Base-by-base conservation (phyloP, 805 yeast genomes). In the Kazachstania bromeliacearum region DNA sequence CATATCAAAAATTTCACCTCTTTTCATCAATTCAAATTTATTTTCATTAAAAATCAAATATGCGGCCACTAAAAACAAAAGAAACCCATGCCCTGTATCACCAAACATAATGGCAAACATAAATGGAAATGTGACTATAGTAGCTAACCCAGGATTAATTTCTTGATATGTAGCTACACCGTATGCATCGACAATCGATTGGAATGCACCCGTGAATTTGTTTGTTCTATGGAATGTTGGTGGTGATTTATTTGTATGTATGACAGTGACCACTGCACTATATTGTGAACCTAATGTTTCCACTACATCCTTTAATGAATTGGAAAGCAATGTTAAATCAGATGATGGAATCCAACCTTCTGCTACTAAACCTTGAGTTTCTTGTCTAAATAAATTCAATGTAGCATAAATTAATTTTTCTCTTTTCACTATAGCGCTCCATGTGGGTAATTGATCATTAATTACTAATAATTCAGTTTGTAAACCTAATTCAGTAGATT, bases 21-120 rank as follows among this genome's bases (percentile, higher is more conserved):
- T 72, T 51, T 79, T 73, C 68, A 77, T 70, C 33, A 67, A 68
- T 17, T 71, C 79, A 36, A 92, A 72, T 44, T 71, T 68, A 43
- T 68, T 71, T 60, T 92, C 98, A 55, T 81, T 79, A 34, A 77
- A 45, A 8, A 92, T 87, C 44, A 92, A 65, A 21, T 64, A 60
- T 35, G 75, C 62, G 1, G 94, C 95, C 13, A 85, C 84, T 38
- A 81, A 59, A 37, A 80, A 71, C 59, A 92, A 66, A 33, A 92
- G 73, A 41, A 87, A 72, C 5, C 98, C 98, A 65, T 92, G 98
- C 12, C 98, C 98, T 40, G 88, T 58, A 66, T 92, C 98, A 68
- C 98, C 98, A 68, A 92, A 92, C 98, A 92, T 92, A 51, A 92
- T 81, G 20, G 98, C 96, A 65, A 92, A 92, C 94, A 92, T 83